Evolutionary conservation across 495 filamentous ascomycete species (phyloP).

Genomic region (Aspergillus diversus): DNA sequence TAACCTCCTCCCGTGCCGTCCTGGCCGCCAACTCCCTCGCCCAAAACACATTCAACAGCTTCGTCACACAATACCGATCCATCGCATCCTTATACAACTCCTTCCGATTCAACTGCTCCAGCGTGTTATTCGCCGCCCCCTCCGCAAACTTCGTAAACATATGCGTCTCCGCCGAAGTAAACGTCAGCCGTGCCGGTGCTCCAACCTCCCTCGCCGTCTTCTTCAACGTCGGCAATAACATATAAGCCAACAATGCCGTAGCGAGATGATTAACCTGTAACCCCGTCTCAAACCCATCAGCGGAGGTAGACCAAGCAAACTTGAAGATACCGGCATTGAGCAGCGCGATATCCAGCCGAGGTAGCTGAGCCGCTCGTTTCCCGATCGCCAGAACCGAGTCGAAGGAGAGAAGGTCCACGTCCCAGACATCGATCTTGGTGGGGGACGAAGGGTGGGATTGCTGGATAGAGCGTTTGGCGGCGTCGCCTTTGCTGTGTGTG

Average conservation of each 20-base stretch:
- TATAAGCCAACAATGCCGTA: conserved; percentile 19
- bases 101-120: conserved; percentile 16
- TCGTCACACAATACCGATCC: conserved; percentile 24
- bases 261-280: conserved; percentile 23
- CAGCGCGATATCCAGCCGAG: conserved; percentile 1
- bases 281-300: conserved; percentile 4
- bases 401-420: conserved; percentile 10
- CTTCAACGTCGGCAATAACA: conserved; percentile 8
- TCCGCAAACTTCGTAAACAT: conserved; percentile 14
- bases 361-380: background rate
- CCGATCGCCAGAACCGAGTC: conserved; percentile 5
- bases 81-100: conserved; percentile 13
- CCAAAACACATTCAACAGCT: conserved; percentile 25
- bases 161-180: conserved; percentile 24
- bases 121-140: conserved; percentile 4
- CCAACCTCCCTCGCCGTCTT: background rate
- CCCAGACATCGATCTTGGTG: conserved; percentile 3
- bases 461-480: conserved; percentile 3
- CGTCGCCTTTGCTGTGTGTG: conserved; percentile 6
- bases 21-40: conserved; percentile 17
- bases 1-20: conserved; percentile 16
- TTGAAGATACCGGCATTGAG: conserved; percentile 11
- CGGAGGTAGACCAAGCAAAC: background rate
- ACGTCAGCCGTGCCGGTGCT: conserved; percentile 8
- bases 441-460: background rate